Base-by-base conservation (phyloP, 1,284 basidiomycete species). In the Irpex sp. region DNA sequence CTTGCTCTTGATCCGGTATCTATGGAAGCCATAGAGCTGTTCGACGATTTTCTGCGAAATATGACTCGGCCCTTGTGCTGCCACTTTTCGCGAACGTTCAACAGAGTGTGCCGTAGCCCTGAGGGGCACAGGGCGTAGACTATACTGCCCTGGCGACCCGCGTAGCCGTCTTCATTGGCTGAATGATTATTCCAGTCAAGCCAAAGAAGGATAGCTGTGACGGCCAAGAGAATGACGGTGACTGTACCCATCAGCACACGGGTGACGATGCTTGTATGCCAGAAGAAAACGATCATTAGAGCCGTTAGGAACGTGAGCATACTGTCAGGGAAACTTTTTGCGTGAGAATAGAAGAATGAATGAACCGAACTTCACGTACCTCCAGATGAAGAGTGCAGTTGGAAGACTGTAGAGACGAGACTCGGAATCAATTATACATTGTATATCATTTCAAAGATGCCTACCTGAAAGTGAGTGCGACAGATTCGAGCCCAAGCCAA, bases 371-470 rank as follows among this genome's bases (percentile, higher is more conserved):
- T n/a, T 5, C 35, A 26, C 71, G 46, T 58, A 74, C 73, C 68
- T 68, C 70, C 71, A 73, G 8, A 71, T 61, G 60, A 74, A 72
- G 39, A 72, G 62, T 0, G 68, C 70, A 5, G 58, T 64, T 5
- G 73, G 73, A 13, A 74, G 66, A 39, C 70, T 64, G 43, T 15
- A 11, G 21, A 47, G n/a, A 33, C 6, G 31, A 33, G 31, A 31
- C 31, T 31, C 31, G 31, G 31, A 33, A 33, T 33, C 31, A 33
- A 33, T 33, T 6, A 6, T 33, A 33, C 6, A 7, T 33, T 33
- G 5, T 33, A 33, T 33, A 33, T 33, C 31, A 33, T 31, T 31
- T 31, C 31, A n/a, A n/a, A 39, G 21, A 9, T n/a, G 26, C 58
- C 7, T 15, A 63, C 63, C 63, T 71, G 57, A 71, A 69, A 11